phyloP scores from a whole-genome alignment of 108 stramenopile genomes.

The Cylindrotheca closterium region DNA sequence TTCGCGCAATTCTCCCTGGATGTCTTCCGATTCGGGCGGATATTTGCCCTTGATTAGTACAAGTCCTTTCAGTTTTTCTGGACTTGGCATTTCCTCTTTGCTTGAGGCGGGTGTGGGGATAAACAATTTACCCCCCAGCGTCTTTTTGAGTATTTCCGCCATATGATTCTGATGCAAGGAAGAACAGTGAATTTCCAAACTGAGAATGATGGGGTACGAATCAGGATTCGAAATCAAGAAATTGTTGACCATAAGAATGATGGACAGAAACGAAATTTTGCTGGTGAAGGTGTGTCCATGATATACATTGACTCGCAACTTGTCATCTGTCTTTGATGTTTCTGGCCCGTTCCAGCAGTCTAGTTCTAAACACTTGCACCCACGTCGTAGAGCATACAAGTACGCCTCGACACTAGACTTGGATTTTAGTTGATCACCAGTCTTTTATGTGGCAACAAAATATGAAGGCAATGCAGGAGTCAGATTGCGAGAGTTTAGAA shows the following conservation, averaged over 20 bases:
- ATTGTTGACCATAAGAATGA: slow-evolving; percentile 59
- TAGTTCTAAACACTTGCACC: slow-evolving; percentile 95
- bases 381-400: slow-evolving; percentile 63
- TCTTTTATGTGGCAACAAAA: slow-evolving; percentile 3
- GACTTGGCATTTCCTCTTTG: slow-evolving; percentile 58
- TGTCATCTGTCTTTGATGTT: slow-evolving; percentile 4
- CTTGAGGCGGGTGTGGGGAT: slow-evolving; percentile 38
- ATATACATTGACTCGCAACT: slow-evolving; percentile 70
- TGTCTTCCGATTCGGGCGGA: slow-evolving; percentile 49
- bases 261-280: slow-evolving; percentile 76
- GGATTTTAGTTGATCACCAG: slow-evolving; percentile 90
- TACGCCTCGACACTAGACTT: slow-evolving; percentile 80
- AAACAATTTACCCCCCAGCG: slow-evolving; percentile 69
- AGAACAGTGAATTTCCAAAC: slow-evolving; percentile 95
- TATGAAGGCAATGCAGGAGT: no score
- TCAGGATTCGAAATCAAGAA: slow-evolving; percentile 53
- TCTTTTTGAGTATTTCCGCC: slow-evolving; percentile 57
- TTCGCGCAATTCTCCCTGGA: slow-evolving; percentile 5
- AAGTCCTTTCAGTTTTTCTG: slow-evolving; percentile 66
- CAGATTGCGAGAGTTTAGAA: no score
- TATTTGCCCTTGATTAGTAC: slow-evolving; percentile 84
- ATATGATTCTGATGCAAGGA: slow-evolving; percentile 75
- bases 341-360: slow-evolving; percentile 93
- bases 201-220: slow-evolving; percentile 91
- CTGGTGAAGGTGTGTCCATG: slow-evolving; percentile 91